phyloP scores from a whole-genome alignment of 2,329 filamentous ascomycete species.

The Emydomyces testavorans region DNA sequence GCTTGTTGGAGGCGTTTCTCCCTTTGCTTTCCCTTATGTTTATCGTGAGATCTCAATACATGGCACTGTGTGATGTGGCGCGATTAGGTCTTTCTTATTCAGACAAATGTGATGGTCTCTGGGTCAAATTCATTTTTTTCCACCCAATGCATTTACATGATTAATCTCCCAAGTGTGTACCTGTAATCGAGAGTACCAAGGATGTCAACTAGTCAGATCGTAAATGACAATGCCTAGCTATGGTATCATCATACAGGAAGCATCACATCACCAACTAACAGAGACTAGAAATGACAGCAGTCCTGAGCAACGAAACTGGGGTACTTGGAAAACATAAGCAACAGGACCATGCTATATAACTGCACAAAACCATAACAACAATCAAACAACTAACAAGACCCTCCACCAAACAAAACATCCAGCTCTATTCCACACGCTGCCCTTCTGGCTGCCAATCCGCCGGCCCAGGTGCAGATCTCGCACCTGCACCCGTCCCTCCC shows the following conservation, averaged over 20 bases:
- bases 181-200: background rate
- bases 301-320: background rate
- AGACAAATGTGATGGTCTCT: slow-evolving; percentile 12
- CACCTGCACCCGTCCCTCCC: background rate
- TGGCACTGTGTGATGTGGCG: slow-evolving; percentile 12
- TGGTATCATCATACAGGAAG: too few relatives aligned
- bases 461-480: background rate
- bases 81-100: slow-evolving; percentile 11
- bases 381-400: background rate
- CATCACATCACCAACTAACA: background rate
- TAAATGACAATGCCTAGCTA: too few relatives aligned
- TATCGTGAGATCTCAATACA: slow-evolving; percentile 11
- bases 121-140: slow-evolving; percentile 5
- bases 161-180: too few relatives aligned
- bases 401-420: background rate
- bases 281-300: background rate
- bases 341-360: background rate
- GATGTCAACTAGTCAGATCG: too few relatives aligned
- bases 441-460: slow-evolving; percentile 6
- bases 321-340: background rate
- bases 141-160: slow-evolving; percentile 1
- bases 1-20: slow-evolving; percentile 10
- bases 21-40: slow-evolving; percentile 7
- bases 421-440: background rate
- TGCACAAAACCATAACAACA: background rate